Evolutionary conservation across 805 yeast species (phyloP), one percentile per base, ranked within the genome.

Genomic region (Starmera dryadoides): DNA sequence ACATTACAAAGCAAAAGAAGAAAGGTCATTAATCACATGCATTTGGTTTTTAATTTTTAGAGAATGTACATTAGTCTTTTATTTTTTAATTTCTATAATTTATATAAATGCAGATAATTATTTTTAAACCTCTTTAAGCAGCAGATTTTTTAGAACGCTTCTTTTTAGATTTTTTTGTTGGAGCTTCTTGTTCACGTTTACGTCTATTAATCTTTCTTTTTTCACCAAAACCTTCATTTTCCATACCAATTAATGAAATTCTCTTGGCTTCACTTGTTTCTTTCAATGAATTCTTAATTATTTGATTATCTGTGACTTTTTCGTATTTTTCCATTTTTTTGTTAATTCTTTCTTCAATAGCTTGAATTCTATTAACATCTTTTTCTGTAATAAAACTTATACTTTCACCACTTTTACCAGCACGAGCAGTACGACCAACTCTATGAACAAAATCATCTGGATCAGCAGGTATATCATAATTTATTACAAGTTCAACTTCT

Each of bases 391-490:
- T 83, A 42, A 93, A 71, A 12, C 93, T 77, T 1, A 93, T 67
- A 6, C 95, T 75, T 46, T 79, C 86, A 64, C 98, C 98, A 37
- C 67, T 64, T 50, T 95, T 73, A 2, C 98, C 98, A 3, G 98
- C 98, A 74, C 98, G 84, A 9, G 98, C 98, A 11, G 98, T 91
- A 77, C 98, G 86, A 67, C 98, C 98, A 10, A 91, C 95, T 60
- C 98, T 72, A 63, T 93, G 98, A 39, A 93, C 88, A 53, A 86
- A 93, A 46, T 93, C 96, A 55, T 93, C 96, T 3, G 98, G 86
- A 55, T 93, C 97, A 0, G 93, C 88, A 5, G 98, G 98, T 19
- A 93, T 77, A 55, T 93, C 98, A 55, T 76, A 93, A 58, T 93
- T 93, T 20, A 93, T 64, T 20, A 93, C 98, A 49, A 93, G 68